A percentile compares a stretch with the other conserved stretches of the same genome.
Evolutionary conservation across 2,329 filamentous ascomycete species (phyloP).

Genomic region (Didymella exigua): DNA sequence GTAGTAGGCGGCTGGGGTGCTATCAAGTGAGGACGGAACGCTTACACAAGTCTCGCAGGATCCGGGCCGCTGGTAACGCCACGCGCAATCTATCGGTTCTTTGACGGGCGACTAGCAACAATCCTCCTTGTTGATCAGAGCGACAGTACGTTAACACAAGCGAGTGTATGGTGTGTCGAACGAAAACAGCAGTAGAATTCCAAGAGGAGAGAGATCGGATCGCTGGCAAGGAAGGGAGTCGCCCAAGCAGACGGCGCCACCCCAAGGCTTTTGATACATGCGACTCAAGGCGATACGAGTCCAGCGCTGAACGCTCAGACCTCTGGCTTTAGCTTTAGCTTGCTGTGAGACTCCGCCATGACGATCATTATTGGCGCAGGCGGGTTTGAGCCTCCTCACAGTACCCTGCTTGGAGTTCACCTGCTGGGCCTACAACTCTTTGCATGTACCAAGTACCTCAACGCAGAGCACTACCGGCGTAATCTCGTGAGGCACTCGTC

Average conservation of each 20-base stretch:
- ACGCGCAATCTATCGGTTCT: slow-evolving; percentile 11
- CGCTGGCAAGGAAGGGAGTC: slow-evolving; percentile 9
- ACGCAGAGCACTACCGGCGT: neutral
- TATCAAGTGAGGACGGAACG: neutral
- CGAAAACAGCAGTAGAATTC: neutral
- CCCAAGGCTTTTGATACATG: slow-evolving; percentile 15
- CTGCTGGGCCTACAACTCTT: neutral
- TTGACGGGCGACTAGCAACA: slow-evolving; percentile 3
- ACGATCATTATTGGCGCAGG: slow-evolving; percentile 9
- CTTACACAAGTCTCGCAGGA: slow-evolving; percentile 13
- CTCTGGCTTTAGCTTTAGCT: neutral
- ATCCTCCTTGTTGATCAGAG: slow-evolving; percentile 1
- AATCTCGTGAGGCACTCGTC: neutral
- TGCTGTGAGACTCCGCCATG: slow-evolving; percentile 7
- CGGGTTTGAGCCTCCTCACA: slow-evolving; percentile 12
- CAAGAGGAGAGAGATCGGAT: slow-evolving; percentile 1
- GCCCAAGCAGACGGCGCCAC: slow-evolving; percentile 5
- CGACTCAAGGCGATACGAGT: slow-evolving; percentile 12
- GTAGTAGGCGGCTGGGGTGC: slow-evolving; percentile 5
- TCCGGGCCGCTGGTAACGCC: slow-evolving; percentile 13
- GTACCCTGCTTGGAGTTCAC: neutral
- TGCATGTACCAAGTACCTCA: neutral
- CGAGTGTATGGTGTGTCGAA: slow-evolving; percentile 9
- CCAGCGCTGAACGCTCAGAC: slow-evolving; percentile 13
- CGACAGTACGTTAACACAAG: slow-evolving; percentile 7